Conservation (phyloP, 2,329 filamentous ascomycete species). For the Tolypocladium amazonense region DNA sequence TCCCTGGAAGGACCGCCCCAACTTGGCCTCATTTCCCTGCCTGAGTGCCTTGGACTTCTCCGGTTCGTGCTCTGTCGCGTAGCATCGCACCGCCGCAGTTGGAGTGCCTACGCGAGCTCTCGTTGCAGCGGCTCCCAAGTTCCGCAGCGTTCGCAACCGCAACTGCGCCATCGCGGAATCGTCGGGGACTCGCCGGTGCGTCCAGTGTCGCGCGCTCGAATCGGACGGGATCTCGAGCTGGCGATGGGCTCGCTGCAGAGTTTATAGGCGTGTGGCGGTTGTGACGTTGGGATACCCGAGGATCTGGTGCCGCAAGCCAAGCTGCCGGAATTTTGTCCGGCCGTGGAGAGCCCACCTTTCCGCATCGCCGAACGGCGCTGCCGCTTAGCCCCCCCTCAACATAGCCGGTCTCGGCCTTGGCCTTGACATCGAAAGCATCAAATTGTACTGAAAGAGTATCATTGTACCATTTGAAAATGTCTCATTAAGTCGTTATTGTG, state of each 20-base stretch:
- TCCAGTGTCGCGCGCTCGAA: neutral
- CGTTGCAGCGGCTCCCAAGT: constrained; percentile 11
- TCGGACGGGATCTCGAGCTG: neutral
- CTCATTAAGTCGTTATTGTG: neutral
- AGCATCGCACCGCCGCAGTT: constrained; percentile 14
- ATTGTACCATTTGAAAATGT: neutral
- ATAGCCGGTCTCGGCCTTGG: neutral
- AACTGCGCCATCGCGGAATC: constrained; percentile 18
- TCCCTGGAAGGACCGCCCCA: constrained; percentile 39
- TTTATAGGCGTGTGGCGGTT: neutral
- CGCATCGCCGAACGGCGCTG: neutral
- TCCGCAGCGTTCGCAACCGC: constrained; percentile 20
- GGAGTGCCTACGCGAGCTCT: constrained; percentile 6
- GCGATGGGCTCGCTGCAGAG: neutral
- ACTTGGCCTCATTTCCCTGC: constrained; percentile 25
- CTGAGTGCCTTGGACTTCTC: constrained; percentile 18
- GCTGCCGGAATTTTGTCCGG: neutral
- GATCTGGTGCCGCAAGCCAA: neutral
- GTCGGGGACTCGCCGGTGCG: neutral
- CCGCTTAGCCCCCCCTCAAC: neutral
- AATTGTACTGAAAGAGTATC: too few relatives aligned
- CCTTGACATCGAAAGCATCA: neutral
- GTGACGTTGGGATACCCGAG: neutral
- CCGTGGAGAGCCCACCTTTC: neutral
- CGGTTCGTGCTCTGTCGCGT: constrained; percentile 24